Evolutionary conservation across 2,329 filamentous ascomycete species (phyloP).

Genomic region (Diaporthe vaccinii): DNA sequence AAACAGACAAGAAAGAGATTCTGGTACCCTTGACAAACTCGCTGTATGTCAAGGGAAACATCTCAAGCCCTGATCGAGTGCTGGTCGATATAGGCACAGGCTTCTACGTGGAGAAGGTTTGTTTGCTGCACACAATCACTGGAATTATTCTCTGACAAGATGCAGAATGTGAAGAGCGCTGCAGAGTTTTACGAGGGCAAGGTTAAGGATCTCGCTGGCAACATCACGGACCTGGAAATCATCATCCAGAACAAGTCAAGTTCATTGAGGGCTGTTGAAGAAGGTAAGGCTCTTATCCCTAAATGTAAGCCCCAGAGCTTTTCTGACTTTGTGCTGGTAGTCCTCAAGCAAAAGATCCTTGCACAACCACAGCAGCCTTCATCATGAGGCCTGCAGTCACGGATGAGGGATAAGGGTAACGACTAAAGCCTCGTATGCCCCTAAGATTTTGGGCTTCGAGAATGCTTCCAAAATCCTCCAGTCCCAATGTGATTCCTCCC

Average conservation of each 20-base stretch:
- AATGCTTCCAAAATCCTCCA: too few relatives aligned
- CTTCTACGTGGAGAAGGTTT: conserved; percentile 93
- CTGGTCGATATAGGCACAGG: conserved; percentile 95
- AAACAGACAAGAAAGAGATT: conserved; percentile 66
- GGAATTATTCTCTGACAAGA: not conserved
- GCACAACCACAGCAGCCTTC: conserved; percentile 44
- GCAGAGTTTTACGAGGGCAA: conserved; percentile 70
- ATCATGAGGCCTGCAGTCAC: conserved; percentile 12
- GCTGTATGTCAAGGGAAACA: conserved; percentile 88
- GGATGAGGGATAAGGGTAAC: too few relatives aligned
- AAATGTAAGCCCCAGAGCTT: not conserved
- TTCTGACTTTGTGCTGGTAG: conserved; percentile 45
- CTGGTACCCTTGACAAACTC: conserved; percentile 96
- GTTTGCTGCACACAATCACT: conserved; percentile 5
- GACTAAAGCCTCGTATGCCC: not conserved
- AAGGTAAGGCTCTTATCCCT: conserved; percentile 68
- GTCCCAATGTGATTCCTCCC: not conserved
- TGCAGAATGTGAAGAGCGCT: conserved; percentile 66
- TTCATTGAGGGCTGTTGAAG: conserved; percentile 89
- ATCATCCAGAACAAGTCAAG: conserved; percentile 80
- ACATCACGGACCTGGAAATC: conserved; percentile 68
- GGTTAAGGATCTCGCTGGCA: conserved; percentile 65
- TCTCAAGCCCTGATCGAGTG: conserved; percentile 81
- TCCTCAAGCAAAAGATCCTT: conserved; percentile 55
- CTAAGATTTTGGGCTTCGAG: not conserved